Percentiles rank a stretch among this genome's conserved stretches.
Conservation (phyloP, 2,329 filamentous ascomycete genomes). For the Fragosphaeria purpurea region DNA sequence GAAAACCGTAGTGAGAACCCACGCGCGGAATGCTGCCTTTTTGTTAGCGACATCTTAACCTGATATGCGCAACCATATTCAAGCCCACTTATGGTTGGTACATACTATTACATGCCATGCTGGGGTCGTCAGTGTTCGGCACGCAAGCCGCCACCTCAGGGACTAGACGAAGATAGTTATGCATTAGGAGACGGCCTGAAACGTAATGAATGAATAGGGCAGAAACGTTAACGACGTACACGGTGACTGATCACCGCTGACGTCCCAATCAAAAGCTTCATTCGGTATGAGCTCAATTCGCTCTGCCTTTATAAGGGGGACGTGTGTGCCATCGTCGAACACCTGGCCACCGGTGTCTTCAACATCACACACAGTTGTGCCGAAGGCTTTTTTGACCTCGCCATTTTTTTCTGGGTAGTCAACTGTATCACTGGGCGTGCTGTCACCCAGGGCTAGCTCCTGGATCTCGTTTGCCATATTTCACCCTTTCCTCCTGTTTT, state of each 20-base stretch:
- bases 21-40: conserved; percentile 6
- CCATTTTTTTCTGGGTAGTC: neutral
- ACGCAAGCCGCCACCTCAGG: conserved; percentile 9
- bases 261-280: conserved; percentile 6
- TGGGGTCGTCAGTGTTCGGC: conserved; percentile 9
- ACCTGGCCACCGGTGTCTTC: neutral
- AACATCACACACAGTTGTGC: neutral
- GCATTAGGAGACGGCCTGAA: too few species aligned
- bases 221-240: neutral
- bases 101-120: conserved; percentile 8
- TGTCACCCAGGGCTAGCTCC: neutral
- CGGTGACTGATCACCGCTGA: conserved; percentile 8
- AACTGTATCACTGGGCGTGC: neutral
- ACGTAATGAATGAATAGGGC: neutral
- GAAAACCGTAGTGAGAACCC: conserved; percentile 8
- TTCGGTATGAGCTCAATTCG: conserved; percentile 3
- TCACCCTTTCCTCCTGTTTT: neutral
- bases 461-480: neutral
- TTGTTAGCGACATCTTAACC: neutral
- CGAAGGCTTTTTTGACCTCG: neutral
- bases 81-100: neutral
- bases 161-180: neutral
- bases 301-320: neutral
- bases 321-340: neutral
- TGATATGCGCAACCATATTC: neutral